Percentiles rank a stretch among this genome's conserved stretches.
Evolutionary conservation across 2,329 filamentous ascomycete species (phyloP).

Genomic region (Graphium sp.): DNA sequence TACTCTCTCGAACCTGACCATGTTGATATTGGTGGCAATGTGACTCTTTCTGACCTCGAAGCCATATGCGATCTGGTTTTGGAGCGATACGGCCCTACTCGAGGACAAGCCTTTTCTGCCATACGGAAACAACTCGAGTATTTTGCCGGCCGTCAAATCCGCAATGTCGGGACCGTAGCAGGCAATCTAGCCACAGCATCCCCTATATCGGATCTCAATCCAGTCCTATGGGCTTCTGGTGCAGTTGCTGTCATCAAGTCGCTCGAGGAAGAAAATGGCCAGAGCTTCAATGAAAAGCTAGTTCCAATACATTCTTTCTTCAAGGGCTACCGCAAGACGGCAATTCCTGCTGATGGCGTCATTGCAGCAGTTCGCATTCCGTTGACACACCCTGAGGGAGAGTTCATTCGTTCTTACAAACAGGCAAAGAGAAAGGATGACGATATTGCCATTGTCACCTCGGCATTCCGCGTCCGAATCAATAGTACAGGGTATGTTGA

Average conservation of each 20-base stretch:
- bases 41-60: conserved; percentile 83
- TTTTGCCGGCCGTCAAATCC: conserved; percentile 88
- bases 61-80: conserved; percentile 66
- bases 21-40: conserved; percentile 85
- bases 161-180: conserved; percentile 93
- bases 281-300: too few species aligned
- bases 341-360: conserved; percentile 63
- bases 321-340: conserved; percentile 75
- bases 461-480: conserved; percentile 61
- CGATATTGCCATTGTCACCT: conserved; percentile 94
- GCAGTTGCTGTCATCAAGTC: conserved; percentile 70
- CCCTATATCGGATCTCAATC: conserved; percentile 92
- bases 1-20: conserved; percentile 66
- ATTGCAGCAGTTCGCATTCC: conserved; percentile 83
- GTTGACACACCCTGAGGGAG: conserved; percentile 53
- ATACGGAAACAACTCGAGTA: conserved; percentile 89
- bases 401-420: conserved; percentile 84
- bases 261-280: conserved; percentile 51
- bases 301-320: conserved; percentile 93
- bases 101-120: conserved; percentile 69
- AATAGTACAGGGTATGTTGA: conserved; percentile 53
- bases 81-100: conserved; percentile 54
- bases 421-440: conserved; percentile 96
- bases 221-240: conserved; percentile 78
- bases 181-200: conserved; percentile 90